These are phyloP conservation scores for Neurospora sp. DNA, from an alignment of 495 filamentous ascomycete genomes.

Conservation along the genomic window DNA sequence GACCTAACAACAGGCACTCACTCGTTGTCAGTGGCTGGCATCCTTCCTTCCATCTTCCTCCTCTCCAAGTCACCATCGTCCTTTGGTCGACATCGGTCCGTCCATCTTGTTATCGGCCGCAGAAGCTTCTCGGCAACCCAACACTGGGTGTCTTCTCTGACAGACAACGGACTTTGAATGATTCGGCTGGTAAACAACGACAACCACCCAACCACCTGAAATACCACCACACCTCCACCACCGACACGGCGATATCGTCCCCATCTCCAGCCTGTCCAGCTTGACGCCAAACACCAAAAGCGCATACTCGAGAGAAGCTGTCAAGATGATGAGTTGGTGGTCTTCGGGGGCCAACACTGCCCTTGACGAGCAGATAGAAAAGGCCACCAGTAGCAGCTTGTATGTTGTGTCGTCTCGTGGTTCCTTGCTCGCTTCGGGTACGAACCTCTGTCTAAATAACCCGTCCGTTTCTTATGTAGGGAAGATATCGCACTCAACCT, in stretches of 20 bases:
- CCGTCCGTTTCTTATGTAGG: conserved; percentile 32
- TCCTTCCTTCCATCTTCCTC: background rate
- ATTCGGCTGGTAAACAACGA: background rate
- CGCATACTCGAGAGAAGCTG: background rate
- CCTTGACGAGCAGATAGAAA: conserved; percentile 93
- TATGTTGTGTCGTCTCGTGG: conserved; percentile 30
- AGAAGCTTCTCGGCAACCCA: background rate
- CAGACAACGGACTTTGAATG: background rate
- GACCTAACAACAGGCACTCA: background rate
- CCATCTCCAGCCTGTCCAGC: background rate
- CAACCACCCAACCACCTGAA: background rate
- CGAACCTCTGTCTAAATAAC: conserved; percentile 10
- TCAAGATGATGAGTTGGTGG: conserved; percentile 82
- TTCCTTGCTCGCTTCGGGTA: background rate
- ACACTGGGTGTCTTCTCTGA: background rate
- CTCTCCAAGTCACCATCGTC: background rate
- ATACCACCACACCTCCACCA: background rate
- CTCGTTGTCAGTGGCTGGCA: background rate
- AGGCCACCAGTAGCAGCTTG: conserved; percentile 87
- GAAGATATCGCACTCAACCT: conserved; percentile 95
- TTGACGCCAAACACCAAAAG: conserved; percentile 1
- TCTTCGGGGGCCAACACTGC: conserved; percentile 64
- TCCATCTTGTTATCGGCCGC: background rate
- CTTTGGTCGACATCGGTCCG: background rate
- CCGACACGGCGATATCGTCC: background rate